Conservation (phyloP, 2,329 filamentous ascomycete genomes). For the Penicillium sp. region DNA sequence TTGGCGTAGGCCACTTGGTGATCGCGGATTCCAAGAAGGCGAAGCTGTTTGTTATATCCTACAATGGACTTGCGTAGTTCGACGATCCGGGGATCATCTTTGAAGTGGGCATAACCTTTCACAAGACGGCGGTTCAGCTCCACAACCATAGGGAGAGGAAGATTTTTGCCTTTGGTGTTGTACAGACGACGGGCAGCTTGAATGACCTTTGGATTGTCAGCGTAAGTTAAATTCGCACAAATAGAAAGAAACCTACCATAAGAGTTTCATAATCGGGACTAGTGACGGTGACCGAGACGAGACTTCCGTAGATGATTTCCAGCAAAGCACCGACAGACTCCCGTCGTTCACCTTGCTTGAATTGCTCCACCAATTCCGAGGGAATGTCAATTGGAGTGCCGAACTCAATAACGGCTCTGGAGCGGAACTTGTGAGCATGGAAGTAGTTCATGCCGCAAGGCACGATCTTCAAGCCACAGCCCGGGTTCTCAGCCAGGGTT, state of each 20-base stretch:
- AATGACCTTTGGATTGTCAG: conserved; percentile 61
- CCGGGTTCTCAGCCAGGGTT: conserved; percentile 76
- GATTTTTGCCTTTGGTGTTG: conserved; percentile 89
- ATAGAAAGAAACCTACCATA: conserved; percentile 56
- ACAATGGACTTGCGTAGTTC: conserved; percentile 71
- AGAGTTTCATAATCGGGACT: conserved; percentile 93
- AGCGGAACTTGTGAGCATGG: conserved; percentile 97
- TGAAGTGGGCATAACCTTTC: conserved; percentile 88
- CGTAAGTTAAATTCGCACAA: background rate
- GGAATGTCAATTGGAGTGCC: conserved; percentile 85
- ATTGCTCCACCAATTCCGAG: conserved; percentile 76
- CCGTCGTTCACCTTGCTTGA: conserved; percentile 76
- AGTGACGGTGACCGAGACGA: conserved; percentile 86
- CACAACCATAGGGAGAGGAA: conserved; percentile 86
- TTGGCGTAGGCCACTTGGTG: conserved; percentile 92
- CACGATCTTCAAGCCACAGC: conserved; percentile 89
- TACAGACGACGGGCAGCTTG: conserved; percentile 92
- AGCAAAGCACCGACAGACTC: conserved; percentile 83
- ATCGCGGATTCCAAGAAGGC: conserved; percentile 82
- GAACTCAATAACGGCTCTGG: conserved; percentile 92
- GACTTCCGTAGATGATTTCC: conserved; percentile 79
- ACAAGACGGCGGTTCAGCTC: conserved; percentile 90
- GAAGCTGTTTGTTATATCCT: conserved; percentile 82
- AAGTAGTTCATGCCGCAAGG: conserved; percentile 99
- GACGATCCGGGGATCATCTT: conserved; percentile 81